Evolutionary conservation across 1,284 basidiomycete species (phyloP), one percentile per base, ranked within the genome.

Genomic region (Moesziomyces parantarcticus): DNA sequence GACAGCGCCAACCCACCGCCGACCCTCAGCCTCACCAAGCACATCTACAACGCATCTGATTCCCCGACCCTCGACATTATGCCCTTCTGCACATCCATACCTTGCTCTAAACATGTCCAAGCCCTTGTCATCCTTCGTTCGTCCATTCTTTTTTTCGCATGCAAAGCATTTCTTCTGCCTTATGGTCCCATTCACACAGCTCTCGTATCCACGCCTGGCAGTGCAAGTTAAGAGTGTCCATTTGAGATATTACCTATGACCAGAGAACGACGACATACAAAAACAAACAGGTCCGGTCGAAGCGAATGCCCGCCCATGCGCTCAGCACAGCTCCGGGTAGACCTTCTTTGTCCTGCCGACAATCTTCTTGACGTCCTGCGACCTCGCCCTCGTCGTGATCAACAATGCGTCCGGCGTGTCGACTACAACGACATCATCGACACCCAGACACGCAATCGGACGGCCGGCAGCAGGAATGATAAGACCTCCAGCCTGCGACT

Each of bases 351-450:
- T 75, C 46, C 79, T 55, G 9, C 68, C 76, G 1, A 83, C 82
- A 48, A 83, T 81, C 75, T 82, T 83, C 75, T 83, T 83, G 41
- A 83, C 82, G 45, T 83, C 82, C 54, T 83, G 82, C 23, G 68
- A 75, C 39, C 82, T 64, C 4, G 82, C 82, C 21, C 81, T 67
- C 8, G 82, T 83, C 9, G 82, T 83, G 52, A 83, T 70, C 20
- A 83, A 58, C 18, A 83, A 60, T 32, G 81, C 82, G 53, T 83
- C 81, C 6, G 76, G 80, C 20, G 80, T 82, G 39, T 83, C 82
- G n/a, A 83, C 80, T 16, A 83, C 65, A 7, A 83, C 82, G 3
- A 83, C 82, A 41, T 83, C 82, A 69, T 83, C 82, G 20, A 83
- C 80, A 60, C 82, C 82, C 25, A 83, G 44, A 50, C 81, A 83